These are phyloP conservation scores for Microascus cirrosus DNA, from an alignment of 2,329 filamentous ascomycete species.

Conservation along the genomic window DNA sequence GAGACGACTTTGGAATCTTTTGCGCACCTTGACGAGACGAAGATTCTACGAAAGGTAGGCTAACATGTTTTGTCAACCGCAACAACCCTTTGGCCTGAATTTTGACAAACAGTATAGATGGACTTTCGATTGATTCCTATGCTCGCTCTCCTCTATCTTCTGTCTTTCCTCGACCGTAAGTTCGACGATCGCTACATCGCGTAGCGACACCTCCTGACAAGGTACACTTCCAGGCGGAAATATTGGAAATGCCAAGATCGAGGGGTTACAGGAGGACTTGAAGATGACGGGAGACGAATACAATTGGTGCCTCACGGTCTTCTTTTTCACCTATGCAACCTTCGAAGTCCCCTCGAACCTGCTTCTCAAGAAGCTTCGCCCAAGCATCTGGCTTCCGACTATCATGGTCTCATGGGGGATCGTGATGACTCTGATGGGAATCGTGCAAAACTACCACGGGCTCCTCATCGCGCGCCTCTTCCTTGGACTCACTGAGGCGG, in stretches of 20 bases:
- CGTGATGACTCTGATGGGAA: conserved; percentile 33
- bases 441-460: conserved; percentile 34
- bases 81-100: not conserved
- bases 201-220: not conserved
- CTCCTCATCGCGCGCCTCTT: conserved; percentile 35
- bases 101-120: conserved; percentile 21
- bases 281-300: conserved; percentile 56
- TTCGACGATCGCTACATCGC: conserved; percentile 3
- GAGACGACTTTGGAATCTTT: conserved; percentile 13
- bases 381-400: conserved; percentile 37
- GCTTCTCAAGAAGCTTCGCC: conserved; percentile 41
- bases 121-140: conserved; percentile 42
- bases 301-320: conserved; percentile 50
- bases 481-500: conserved; percentile 41
- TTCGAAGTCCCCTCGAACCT: conserved; percentile 45
- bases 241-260: conserved; percentile 57
- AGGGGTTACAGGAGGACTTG: conserved; percentile 36
- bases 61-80: not conserved
- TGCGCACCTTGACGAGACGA: conserved; percentile 33
- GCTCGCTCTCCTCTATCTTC: conserved; percentile 52
- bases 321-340: conserved; percentile 23
- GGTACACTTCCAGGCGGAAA: conserved; percentile 36
- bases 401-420: conserved; percentile 43
- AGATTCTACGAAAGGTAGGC: conserved; percentile 39
- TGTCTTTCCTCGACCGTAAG: conserved; percentile 55